phyloP scores from a whole-genome alignment of 495 filamentous ascomycete species.

The Elasticomyces elasticus region DNA sequence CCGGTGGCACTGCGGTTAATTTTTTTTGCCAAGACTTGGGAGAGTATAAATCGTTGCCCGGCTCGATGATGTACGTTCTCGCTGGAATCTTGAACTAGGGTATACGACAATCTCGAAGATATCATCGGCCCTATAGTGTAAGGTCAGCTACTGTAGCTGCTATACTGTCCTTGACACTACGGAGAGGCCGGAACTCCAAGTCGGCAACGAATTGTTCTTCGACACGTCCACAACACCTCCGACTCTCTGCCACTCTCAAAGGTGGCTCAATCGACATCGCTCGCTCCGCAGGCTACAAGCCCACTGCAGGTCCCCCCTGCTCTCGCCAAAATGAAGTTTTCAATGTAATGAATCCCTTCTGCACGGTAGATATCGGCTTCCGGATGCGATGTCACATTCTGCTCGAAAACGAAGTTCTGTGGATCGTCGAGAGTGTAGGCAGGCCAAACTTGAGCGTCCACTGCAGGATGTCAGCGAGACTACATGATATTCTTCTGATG shows the following conservation, averaged over 20 bases:
- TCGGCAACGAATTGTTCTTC: too few species aligned
- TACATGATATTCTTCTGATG: background rate
- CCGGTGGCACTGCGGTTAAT: too few species aligned
- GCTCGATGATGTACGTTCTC: too few species aligned
- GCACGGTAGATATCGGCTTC: constrained; percentile 39
- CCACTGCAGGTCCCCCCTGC: background rate
- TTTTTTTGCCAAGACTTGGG: too few species aligned
- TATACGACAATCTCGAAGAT: too few species aligned
- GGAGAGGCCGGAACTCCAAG: too few species aligned
- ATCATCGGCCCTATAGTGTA: too few species aligned
- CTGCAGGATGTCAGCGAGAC: background rate
- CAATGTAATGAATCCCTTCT: constrained; percentile 28
- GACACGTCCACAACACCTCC: too few species aligned
- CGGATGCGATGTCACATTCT: constrained; percentile 37
- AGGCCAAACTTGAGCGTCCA: constrained; percentile 18
- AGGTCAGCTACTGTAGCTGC: too few species aligned
- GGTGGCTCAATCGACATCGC: background rate
- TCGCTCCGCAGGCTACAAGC: background rate
- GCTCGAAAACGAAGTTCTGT: constrained; percentile 37
- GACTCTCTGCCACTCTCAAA: background rate
- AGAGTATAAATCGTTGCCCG: too few species aligned
- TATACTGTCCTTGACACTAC: too few species aligned
- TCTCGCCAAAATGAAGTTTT: background rate
- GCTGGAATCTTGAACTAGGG: too few species aligned
- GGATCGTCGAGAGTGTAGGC: constrained; percentile 14